Percentiles rank a stretch among this genome's conserved stretches.
Evolutionary conservation across 352 stramenopile species (phyloP).

Genomic region (Elongisporangium anandrum): DNA sequence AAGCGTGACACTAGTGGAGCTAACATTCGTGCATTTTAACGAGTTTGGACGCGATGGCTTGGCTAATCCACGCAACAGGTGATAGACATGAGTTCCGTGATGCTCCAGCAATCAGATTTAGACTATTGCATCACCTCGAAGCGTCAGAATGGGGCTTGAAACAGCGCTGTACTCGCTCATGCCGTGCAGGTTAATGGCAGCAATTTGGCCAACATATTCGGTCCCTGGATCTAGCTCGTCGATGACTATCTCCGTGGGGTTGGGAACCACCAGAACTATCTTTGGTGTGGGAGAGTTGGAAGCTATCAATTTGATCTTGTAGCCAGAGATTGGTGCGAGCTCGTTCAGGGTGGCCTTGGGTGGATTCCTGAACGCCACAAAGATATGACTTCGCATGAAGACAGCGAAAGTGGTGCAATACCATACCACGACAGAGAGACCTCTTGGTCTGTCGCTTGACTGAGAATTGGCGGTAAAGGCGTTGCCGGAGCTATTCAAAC

Average conservation of each 20-base stretch:
- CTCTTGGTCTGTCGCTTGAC: constrained; percentile 9
- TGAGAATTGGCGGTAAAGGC: constrained; percentile 18
- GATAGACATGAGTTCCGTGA: background rate
- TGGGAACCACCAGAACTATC: constrained; percentile 22
- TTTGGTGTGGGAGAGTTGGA: constrained; percentile 4
- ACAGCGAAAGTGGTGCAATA: too few species aligned
- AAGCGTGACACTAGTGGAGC: constrained; percentile 12
- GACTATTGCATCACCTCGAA: constrained; percentile 13
- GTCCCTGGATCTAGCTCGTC: constrained; percentile 28
- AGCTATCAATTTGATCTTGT: constrained; percentile 40
- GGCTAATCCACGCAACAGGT: constrained; percentile 8
- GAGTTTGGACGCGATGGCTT: constrained; percentile 14
- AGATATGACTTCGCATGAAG: too few species aligned
- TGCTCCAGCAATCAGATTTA: background rate
- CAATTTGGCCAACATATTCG: constrained; percentile 38
- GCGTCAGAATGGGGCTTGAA: constrained; percentile 25
- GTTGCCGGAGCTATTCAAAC: constrained; percentile 26
- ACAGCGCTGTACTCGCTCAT: constrained; percentile 41
- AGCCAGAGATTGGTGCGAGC: constrained; percentile 54
- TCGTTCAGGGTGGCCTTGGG: constrained; percentile 31
- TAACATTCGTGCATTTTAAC: constrained; percentile 1
- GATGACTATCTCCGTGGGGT: constrained; percentile 22
- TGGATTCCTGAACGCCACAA: constrained; percentile 17
- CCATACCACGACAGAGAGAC: constrained; percentile 36
- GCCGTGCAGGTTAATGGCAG: constrained; percentile 53